Evolutionary conservation across 176 grass and related monocot genomes (phyloP), one percentile per base, ranked within the genome.

Genomic region (Aegilops sharonensis): DNA sequence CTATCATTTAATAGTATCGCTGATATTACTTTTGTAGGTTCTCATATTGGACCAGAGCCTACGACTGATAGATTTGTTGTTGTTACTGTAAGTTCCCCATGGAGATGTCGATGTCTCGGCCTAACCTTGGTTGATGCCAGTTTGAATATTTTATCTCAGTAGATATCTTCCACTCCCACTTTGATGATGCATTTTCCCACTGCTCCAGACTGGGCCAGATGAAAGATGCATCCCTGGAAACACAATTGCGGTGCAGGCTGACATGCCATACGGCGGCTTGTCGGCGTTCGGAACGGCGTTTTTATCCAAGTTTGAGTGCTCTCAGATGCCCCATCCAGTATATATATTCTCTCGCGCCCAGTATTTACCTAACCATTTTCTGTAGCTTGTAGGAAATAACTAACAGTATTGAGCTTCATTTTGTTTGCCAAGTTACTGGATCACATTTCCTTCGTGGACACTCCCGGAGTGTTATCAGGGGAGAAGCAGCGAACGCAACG

Each of bases 1-100:
- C 24, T 15, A 18, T 8, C 8, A 6, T 78, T 84, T 77, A 56
- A 78, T 21, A 67, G 29, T 10, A 75, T 64, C 17, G 54, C 64
- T 2, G 64, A 45, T 62, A n/a, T 42, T 84, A 0, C 45, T 68
- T 78, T 25, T 84, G 42, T 84, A 95, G 95, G 95, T 72, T 89
- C 91, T 79, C 95, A 97, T 89, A 93, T 97, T 84, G 95, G 95
- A 48, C 92, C 95, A 68, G 95, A 97, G 65, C 95, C 95, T 72
- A 97, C 95, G 79, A 97, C 95, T 15, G 92, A 97, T 56, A 82
- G 95, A 91, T 95, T 97, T 88, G 85, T 93, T 86, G 95, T 95
- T 63, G 85, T 97, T 27, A 91, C 89, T 75, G 95, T 97, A 85
- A 79, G 84, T 88, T 83, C 56, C 79, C 1, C 63, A 21, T 31